Evolutionary conservation across 805 yeast genomes (phyloP), one percentile per base, ranked within the genome.

Genomic region (Metschnikowia hibisci): DNA sequence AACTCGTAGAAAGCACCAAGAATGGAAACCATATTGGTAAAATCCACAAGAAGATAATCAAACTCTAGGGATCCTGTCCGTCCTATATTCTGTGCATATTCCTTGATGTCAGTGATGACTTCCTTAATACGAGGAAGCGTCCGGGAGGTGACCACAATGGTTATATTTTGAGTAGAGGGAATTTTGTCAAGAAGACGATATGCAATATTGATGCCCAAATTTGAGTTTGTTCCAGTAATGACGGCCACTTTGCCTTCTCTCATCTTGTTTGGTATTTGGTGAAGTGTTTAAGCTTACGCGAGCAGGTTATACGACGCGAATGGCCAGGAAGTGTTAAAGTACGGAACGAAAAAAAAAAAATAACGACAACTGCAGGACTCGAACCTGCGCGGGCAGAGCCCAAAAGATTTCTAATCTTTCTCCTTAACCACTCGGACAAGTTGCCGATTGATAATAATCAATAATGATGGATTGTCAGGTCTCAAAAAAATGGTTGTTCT

Each of bases 21-120:
- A 11, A 90, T 77, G 1, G 96, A 86, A 8, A 87, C 83, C 96
- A 90, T 88, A 55, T 86, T 80, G 10, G 90, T 77, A 61, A 91
- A 89, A 60, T 93, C 98, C n/a, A 93, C 81, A 38, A 93, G 67
- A 2, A 90, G 57, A 55, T 93, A 93, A 64, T 93, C 99, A 57
- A 83, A 91, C 57, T 87, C 95, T 5, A 89, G 73, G 23, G 73
- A 67, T 0, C 81, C 85, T 2, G 66, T 60, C 35, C 87, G 72
- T 30, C 61, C 58, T 11, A 53, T 49, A 4, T 52, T 47, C 7
- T 52, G 50, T 26, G 61, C 57, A 58, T 72, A 74, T 6, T 63
- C 57, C 46, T 80, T 75, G 43, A 59, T 53, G 23, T 37, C 36
- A 12, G 69, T 72, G 39, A 91, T 86, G 16, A 82, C 82, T 49